Conservation (phyloP, 2,329 filamentous ascomycete species). For the Neurospora sp. region DNA sequence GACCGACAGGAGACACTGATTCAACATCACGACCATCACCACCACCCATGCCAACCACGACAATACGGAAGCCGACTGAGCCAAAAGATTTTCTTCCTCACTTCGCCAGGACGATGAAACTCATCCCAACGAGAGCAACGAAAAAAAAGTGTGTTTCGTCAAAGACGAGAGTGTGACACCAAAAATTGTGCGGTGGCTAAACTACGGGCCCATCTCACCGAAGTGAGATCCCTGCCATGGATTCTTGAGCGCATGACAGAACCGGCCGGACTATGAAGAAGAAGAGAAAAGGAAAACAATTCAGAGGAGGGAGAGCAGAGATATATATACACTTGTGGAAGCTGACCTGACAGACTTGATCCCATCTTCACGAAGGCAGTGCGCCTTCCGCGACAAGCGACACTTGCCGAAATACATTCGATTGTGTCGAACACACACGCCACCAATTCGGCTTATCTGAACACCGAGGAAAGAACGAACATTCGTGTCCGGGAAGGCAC, state of each 20-base stretch:
- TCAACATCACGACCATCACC: neutral
- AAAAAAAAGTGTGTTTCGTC: neutral
- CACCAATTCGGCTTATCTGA: neutral
- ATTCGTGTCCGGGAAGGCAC: neutral
- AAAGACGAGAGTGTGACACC: neutral
- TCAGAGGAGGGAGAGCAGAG: neutral
- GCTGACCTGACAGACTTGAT: neutral
- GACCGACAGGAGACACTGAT: neutral
- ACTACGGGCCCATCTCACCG: neutral
- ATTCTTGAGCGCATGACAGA: neutral
- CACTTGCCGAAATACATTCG: neutral
- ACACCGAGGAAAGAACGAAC: neutral
- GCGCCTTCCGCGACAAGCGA: neutral
- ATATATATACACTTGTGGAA: neutral
- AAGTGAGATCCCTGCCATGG: neutral
- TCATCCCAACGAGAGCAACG: neutral
- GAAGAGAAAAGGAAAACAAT: neutral
- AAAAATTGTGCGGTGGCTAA: neutral
- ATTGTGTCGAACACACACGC: no score
- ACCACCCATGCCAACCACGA: neutral
- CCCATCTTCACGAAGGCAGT: neutral
- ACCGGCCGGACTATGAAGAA: neutral
- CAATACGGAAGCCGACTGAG: neutral
- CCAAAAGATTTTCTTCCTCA: neutral
- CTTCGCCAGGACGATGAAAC: neutral